Evolutionary conservation across 495 filamentous ascomycete genomes (phyloP), one percentile per base, ranked within the genome.

Genomic region (Daldinia concentrica): DNA sequence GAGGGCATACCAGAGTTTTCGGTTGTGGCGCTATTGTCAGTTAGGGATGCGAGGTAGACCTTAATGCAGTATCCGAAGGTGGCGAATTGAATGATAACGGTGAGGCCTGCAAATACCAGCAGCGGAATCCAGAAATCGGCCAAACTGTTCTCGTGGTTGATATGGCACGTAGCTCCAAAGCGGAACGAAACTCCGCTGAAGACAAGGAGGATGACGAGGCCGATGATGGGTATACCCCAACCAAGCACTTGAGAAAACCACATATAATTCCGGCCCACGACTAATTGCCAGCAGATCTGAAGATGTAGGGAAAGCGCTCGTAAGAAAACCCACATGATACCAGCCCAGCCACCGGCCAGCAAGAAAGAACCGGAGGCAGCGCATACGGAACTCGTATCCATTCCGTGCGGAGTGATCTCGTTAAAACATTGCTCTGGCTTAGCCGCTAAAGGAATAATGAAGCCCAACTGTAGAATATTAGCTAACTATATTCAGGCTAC

Each of bases 271-370:
- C 87, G 86, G 3, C 95, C 96, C 7, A 96, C 90, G 5, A 95
- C 88, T 19, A 96, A 83, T 76, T 98, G 93, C 96, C 96, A 99
- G 83, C 93, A 97, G 51, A 99, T 97, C 80, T 98, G 96, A 12
- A 99, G 87, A 78, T 99, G 95, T 62, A 99, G 90, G 17, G 94
- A 97, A 45, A 98, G 77, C 4, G 95, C 91, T 57, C 95, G 89
- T 51, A 98, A 84, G 79, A 98, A 97, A 78, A 92, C 90, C 94
- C 94, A 99, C 72, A 95, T 85, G 4, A 92, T 89, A 26, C 89
- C 90, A 51, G 88, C 84, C 86, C 93, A 93, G 61, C 94, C 96
- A 52, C 95, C 96, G 26, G 91, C 86, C 56, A 97, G 82, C 14
- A 98, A 81, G 68, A 97, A 89, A 11, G 93, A 87, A 12, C 95